Evolutionary conservation across 1,284 basidiomycete species (phyloP).

Genomic region (Ceratobasidium sp.): DNA sequence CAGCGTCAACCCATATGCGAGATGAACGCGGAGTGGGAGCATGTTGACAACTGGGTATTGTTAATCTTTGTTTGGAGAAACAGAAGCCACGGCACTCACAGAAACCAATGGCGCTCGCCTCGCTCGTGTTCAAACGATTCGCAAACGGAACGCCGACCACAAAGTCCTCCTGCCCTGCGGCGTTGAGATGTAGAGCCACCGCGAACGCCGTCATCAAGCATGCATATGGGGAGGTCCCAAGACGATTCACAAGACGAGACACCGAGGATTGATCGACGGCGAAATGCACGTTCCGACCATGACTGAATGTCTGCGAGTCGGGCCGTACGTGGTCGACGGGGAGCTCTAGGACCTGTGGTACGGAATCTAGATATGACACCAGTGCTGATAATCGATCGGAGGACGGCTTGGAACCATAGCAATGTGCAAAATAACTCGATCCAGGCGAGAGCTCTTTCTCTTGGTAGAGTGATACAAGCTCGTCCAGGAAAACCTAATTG

Average conservation of each 20-base stretch:
- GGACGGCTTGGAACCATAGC: background rate
- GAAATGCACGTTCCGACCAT: background rate
- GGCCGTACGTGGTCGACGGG: slow-evolving; percentile 16
- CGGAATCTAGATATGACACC: slow-evolving; percentile 4
- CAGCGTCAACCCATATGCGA: background rate
- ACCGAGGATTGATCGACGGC: background rate
- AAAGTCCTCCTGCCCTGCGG: slow-evolving; percentile 1
- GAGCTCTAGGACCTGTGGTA: slow-evolving; percentile 8
- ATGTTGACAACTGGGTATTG: background rate
- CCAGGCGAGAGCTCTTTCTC: background rate
- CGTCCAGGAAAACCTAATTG: slow-evolving; percentile 9
- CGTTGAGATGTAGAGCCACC: background rate
- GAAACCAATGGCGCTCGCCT: background rate
- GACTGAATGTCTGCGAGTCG: background rate
- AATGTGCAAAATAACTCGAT: background rate
- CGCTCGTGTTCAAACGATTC: background rate
- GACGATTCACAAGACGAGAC: background rate
- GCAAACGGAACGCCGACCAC: slow-evolving; percentile 5
- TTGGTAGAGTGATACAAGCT: slow-evolving; percentile 18
- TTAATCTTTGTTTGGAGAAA: background rate
- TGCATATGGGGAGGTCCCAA: background rate
- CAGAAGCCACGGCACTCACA: background rate
- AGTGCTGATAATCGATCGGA: background rate
- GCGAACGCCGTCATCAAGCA: slow-evolving; percentile 11
- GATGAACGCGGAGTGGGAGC: slow-evolving; percentile 6